Conservation (phyloP, 192 early-diverging fungal genomes). For the Phycomyces nitens region DNA sequence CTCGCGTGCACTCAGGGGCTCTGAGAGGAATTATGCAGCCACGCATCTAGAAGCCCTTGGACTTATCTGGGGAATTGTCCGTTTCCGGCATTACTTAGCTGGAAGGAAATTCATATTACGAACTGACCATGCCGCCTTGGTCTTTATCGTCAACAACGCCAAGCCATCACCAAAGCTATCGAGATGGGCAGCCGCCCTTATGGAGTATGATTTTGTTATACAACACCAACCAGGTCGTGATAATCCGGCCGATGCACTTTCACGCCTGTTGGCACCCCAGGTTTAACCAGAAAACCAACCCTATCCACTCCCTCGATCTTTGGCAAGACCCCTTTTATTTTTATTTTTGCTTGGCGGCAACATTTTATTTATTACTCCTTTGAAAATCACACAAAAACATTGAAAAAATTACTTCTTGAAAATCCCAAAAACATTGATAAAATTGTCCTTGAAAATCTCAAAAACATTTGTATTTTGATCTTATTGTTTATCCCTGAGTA, state of each 20-base stretch:
- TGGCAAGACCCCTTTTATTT: not conserved
- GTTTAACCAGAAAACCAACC: not conserved
- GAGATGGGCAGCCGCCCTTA: not conserved
- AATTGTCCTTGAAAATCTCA: too few relatives aligned
- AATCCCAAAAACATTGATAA: too few relatives aligned
- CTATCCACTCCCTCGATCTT: too few relatives aligned
- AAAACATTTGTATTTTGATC: too few relatives aligned
- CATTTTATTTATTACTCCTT: too few relatives aligned
- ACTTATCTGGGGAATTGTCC: not conserved
- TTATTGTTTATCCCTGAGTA: too few relatives aligned
- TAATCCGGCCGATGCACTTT: constrained; percentile 7
- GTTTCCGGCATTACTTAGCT: not conserved
- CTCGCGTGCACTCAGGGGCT: not conserved
- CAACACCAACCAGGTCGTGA: not conserved
- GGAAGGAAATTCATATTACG: not conserved
- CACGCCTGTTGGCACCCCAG: not conserved
- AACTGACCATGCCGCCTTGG: not conserved
- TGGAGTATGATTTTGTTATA: constrained; percentile 1
- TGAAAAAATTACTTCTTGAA: too few relatives aligned
- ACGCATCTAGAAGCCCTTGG: constrained; percentile 1
- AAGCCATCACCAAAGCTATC: not conserved
- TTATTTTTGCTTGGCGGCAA: too few relatives aligned
- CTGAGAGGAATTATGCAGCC: constrained; percentile 6
- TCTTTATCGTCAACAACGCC: not conserved
- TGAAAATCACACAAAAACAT: too few relatives aligned